Evolutionary conservation across 148 eudicot species (phyloP), one percentile per base, ranked within the genome.

Genomic region (Dianthus caryophyllus): DNA sequence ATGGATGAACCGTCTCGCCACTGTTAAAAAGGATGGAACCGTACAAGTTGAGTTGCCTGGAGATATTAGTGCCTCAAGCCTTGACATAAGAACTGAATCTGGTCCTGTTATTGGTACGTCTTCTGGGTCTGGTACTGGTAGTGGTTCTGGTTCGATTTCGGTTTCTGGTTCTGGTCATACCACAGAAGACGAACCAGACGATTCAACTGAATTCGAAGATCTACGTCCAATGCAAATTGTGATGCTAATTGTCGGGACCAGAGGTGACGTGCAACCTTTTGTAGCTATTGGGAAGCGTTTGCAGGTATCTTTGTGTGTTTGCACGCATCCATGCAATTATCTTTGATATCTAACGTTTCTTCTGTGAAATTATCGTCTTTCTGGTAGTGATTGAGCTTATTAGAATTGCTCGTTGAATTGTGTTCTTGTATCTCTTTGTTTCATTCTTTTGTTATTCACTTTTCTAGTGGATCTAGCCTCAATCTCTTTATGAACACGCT

Each of bases 181-280:
- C 50, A 18, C 68, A 22, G 76, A 39, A 21, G 68, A 22, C 62
- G 84, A 81, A 48, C 39, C 44, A 30, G 48, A 53, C 38, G 80
- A 77, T 41, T 58, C 74, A 67, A 12, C 58, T 61, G 64, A 16
- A 39, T 11, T 68, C 46, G 38, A 24, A 63, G 84, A 78, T 73
- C 66, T 78, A 21, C 79, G 75, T 27, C 84, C 79, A 17, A 56
- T 78, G 77, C 81, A 81, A 65, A 81, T 77, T 74, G 77, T 81
- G 66, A 77, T 81, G 79, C 77, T 81, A 29, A 77, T 81, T 36
- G 84, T 81, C 53, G 83, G 83, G 59, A 79, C 83, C 5, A 75
- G 84, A 75, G 84, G 84, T 38, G 84, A 81, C 68, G 84, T 81
- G 8, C 84, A 81, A 54, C 84, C 84, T 66, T 81, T 81, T 61